A percentile compares a stretch with the other conserved stretches of the same genome.
Evolutionary conservation across 345 rosid genomes (phyloP).

Genomic region (Salix arbutifolia): DNA sequence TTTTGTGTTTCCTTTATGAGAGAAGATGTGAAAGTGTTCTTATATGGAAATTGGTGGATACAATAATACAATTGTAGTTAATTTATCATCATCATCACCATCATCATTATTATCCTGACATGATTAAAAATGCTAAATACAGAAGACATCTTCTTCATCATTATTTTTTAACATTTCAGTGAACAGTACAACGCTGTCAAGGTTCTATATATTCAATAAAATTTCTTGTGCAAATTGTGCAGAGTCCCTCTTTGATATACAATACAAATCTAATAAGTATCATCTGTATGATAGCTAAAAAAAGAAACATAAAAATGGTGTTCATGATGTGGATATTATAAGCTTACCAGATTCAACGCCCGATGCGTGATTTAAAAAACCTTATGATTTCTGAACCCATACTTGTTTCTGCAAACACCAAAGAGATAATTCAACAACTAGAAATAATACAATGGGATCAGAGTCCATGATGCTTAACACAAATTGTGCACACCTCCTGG

Average conservation of each 20-base stretch:
- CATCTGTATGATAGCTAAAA: not conserved
- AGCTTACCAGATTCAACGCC: not conserved
- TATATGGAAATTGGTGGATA: not conserved
- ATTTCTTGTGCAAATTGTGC: not conserved
- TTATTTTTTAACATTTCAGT: not conserved
- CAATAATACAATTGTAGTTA: too few species aligned
- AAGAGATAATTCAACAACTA: not conserved
- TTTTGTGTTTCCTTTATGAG: not conserved
- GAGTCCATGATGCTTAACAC: not conserved
- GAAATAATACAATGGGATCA: not conserved
- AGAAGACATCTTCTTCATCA: not conserved
- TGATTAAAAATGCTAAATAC: not conserved
- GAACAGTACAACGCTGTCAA: not conserved
- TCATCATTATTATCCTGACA: too few species aligned
- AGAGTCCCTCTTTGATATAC: not conserved
- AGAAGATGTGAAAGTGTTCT: not conserved
- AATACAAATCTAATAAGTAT: not conserved
- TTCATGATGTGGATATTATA: not conserved
- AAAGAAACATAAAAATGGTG: not conserved
- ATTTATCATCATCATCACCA: too few species aligned
- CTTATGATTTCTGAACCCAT: constrained; percentile 65
- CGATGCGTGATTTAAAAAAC: constrained; percentile 22
- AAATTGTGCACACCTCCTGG: constrained; percentile 32
- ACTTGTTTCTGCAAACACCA: constrained; percentile 49
- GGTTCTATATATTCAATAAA: not conserved